Conservation (phyloP, 2,329 filamentous ascomycete genomes). For the Botryosphaeria dothidea region DNA sequence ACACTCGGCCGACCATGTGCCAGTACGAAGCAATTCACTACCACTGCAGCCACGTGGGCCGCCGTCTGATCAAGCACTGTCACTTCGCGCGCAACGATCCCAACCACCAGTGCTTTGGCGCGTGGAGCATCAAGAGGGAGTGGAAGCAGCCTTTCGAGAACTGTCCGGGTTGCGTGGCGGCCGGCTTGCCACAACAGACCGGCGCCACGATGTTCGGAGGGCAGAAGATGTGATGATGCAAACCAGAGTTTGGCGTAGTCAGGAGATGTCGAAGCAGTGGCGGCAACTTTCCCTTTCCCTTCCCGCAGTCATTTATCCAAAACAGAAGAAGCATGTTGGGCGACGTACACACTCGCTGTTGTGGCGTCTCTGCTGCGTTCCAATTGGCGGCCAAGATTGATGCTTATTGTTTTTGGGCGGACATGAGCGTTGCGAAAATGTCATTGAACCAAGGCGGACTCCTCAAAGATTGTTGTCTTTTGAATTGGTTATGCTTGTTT, state of each 20-base stretch:
- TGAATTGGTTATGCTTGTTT: background rate
- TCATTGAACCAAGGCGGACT: background rate
- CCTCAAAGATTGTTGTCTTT: background rate
- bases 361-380: background rate
- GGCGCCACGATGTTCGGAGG: background rate
- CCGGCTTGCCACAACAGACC: constrained; percentile 23
- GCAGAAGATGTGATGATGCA: background rate
- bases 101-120: constrained; percentile 66
- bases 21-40: constrained; percentile 71
- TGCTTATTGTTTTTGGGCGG: background rate
- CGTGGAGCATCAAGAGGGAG: constrained; percentile 63
- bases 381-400: background rate
- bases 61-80: constrained; percentile 67
- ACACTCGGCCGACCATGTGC: constrained; percentile 50
- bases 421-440: constrained; percentile 2
- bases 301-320: too few species aligned
- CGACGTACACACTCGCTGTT: background rate
- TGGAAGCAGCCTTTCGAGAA: constrained; percentile 58
- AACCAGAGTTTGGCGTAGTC: too few species aligned
- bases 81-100: constrained; percentile 74
- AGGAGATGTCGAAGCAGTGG: background rate
- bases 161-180: constrained; percentile 52
- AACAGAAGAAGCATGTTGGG: background rate
- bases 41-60: constrained; percentile 61
- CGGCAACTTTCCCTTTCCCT: too few species aligned